Conservation (phyloP, 352 stramenopile species). For the Phytophthora tentaculata region DNA sequence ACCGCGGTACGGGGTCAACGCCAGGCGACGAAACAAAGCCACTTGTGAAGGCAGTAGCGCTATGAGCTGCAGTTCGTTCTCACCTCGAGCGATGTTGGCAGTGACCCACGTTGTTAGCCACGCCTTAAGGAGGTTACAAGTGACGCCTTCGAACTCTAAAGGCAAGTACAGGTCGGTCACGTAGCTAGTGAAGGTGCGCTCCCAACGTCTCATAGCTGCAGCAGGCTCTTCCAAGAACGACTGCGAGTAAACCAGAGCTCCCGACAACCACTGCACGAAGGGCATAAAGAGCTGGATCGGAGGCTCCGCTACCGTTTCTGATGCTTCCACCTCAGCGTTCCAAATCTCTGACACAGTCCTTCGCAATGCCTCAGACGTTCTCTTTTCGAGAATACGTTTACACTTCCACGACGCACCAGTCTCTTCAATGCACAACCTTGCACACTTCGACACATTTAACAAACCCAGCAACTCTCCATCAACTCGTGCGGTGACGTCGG, state of each 20-base stretch:
- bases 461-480: constrained; percentile 18
- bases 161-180: constrained; percentile 63
- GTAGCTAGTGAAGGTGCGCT: constrained; percentile 49
- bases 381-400: constrained; percentile 20
- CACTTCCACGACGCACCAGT: constrained; percentile 6
- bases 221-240: constrained; percentile 37
- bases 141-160: constrained; percentile 53
- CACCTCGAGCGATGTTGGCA: constrained; percentile 35
- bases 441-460: constrained; percentile 17
- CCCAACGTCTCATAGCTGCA: constrained; percentile 40
- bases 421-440: constrained; percentile 19
- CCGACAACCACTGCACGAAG: constrained; percentile 38
- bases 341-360: constrained; percentile 18
- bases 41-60: constrained; percentile 59
- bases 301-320: constrained; percentile 4
- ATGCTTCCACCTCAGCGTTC: constrained; percentile 4
- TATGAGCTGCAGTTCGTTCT: constrained; percentile 33
- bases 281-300: constrained; percentile 37
- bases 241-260: constrained; percentile 46
- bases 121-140: constrained; percentile 28
- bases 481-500: neutral
- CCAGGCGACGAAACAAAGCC: constrained; percentile 47
- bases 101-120: constrained; percentile 65
- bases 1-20: constrained; percentile 19
- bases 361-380: constrained; percentile 3